Base-by-base conservation (phyloP, 2,329 filamentous ascomycete species). In the Trichoderma sp. region DNA sequence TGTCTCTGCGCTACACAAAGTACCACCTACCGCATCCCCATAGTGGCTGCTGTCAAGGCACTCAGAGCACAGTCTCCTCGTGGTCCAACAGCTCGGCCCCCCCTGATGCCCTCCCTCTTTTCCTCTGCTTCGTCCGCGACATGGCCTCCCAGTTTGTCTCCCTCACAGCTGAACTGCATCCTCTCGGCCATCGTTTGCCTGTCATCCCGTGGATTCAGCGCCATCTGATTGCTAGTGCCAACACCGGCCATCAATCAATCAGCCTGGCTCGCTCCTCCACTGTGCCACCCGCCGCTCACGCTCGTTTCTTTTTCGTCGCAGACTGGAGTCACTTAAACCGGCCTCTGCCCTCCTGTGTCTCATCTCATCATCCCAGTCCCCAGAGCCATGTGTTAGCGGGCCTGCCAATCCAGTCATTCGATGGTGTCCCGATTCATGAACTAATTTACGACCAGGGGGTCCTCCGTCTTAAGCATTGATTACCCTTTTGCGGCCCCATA, bases 311-410 rank as follows among this genome's bases (percentile, higher is more conserved):
- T 52, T 53, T 49, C 63, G 62, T 56, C 64, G 43, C 58, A 33
- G 47, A 29, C 68, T 37, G 64, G 31, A 59, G 6, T 58, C 64
- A 29, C 64, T 37, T 52, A 37, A 59, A 43, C 64, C 40, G 21
- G 37, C 64, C 58, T 52, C 14, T 52, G 29, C 24, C 59, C 33
- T 43, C 66, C 53, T 53, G 52, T 70, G 63, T 68, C 62, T 68
- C 64, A 63, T 43, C 40, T n/a, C 40, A 43, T 19, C 16, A 65
- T 66, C 61, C 61, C 33, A 27, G 57, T 64, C 69, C 31, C 21
- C 27, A 43, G 27, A 68, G 64, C 69, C 69, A 68, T 70, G 63
- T 58, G 69, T 52, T 59, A 68, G 69, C 69, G 63, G 69, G 63
- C 58, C 62, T 59, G 63, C 60, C 52, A 57, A 40, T 62, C 58